Conservation (phyloP, 2,329 filamentous ascomycete genomes). For the Sporothrix luriei region DNA sequence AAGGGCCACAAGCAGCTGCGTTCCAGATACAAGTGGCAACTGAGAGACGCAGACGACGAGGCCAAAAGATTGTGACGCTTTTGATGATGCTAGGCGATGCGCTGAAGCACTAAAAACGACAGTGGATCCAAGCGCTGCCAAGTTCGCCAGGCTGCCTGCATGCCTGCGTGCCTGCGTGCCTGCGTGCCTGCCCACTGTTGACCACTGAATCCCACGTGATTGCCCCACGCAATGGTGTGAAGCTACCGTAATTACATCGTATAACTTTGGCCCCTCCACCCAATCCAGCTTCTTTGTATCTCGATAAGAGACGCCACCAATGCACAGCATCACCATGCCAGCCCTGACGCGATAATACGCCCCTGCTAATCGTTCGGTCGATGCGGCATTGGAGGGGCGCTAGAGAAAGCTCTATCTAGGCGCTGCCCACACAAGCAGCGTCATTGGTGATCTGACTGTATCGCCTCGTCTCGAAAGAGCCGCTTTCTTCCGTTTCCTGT, state of each 20-base stretch:
- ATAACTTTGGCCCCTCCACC: slow-evolving; percentile 3
- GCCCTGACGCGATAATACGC: not conserved
- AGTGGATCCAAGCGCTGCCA: not conserved
- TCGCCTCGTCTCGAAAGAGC: not conserved
- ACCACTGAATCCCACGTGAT: slow-evolving; percentile 16
- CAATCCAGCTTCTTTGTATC: not conserved
- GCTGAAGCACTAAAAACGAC: not conserved
- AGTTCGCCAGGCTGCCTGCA: not conserved
- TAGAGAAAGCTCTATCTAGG: slow-evolving; percentile 22
- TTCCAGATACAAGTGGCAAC: too few relatives aligned
- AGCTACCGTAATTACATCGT: too few relatives aligned
- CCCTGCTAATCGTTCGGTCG: not conserved
- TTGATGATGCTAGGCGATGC: slow-evolving; percentile 3
- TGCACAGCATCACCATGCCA: slow-evolving; percentile 11
- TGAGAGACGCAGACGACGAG: not conserved
- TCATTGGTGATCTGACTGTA: slow-evolving; percentile 20
- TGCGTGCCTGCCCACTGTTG: too few relatives aligned
- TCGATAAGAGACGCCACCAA: slow-evolving; percentile 5
- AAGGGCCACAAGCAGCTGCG: not conserved
- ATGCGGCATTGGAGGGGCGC: slow-evolving; percentile 10
- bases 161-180: too few relatives aligned
- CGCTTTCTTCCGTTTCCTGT: not conserved
- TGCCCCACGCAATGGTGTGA: slow-evolving; percentile 4
- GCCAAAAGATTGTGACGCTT: too few relatives aligned
- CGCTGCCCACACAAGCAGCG: slow-evolving; percentile 20